Base-by-base conservation (phyloP, 108 stramenopile species). In the Fragilariopsis cylindrus region DNA sequence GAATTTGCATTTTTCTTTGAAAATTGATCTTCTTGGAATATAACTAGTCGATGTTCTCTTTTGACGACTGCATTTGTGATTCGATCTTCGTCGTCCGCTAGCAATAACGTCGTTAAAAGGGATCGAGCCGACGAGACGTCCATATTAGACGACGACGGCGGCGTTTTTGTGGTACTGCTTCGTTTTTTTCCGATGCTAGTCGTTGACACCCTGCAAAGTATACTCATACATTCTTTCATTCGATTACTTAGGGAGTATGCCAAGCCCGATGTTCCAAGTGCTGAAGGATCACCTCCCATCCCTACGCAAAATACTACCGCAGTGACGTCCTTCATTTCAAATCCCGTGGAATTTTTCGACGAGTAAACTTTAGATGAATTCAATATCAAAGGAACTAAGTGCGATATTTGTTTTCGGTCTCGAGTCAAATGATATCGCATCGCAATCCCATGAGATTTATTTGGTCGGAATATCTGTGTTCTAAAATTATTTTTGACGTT, bases 81-180 rank as follows among this genome's bases (percentile, higher is more conserved):
- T 56, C 76, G 74, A 8, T 50, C 58, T 40, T 86, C 85, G 21
- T 86, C 82, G 48, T 86, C 79, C 21, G 71, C 75, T 7, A 83
- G 76, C 21, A 86, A 71, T 3, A 82, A 41, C 7, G 85, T 74
- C 5, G 79, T 46, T n/a, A 80, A 50, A 4, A 86, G 48, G 5
- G 70, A 48, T 46, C 62, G 64, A 8, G 60, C 47, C 15, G 75
- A 40, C 9, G 58, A 41, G 43, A 45, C 47, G 55, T 85, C 81
- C 62, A 50, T 13, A 40, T 40, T 44, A 9, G 39, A 40, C 9
- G 39, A 21, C 13, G 60, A 9, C 9, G 39, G 7, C 13, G 60
- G 7, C 15, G 65, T 66, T 18, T 57, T 48, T 4, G 72, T 46
- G 11, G 44, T 19, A 15, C n/a, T n/a, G 2, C 15, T 53, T 12